These are phyloP conservation scores for Harrya chromipes DNA, from an alignment of 768 basidiomycete species.

Conservation along the genomic window DNA sequence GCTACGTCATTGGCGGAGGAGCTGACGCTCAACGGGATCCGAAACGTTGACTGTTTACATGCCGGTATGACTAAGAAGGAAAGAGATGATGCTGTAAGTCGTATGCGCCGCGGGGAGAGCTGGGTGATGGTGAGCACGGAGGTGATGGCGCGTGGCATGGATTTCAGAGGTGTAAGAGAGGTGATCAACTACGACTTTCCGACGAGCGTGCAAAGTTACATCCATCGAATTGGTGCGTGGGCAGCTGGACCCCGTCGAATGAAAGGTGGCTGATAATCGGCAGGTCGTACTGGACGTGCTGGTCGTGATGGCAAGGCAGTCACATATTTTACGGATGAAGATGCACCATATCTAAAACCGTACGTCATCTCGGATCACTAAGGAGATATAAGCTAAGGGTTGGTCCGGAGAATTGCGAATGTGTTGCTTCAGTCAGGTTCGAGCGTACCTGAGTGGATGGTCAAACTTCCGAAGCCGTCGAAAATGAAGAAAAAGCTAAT, in stretches of 20 bases:
- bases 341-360: constrained; percentile 90
- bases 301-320: constrained; percentile 90
- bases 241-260: background rate
- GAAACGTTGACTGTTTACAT: constrained; percentile 87
- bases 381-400: constrained; percentile 7
- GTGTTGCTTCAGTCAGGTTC: constrained; percentile 93
- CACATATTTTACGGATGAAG: constrained; percentile 94
- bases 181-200: constrained; percentile 99
- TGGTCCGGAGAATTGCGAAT: constrained; percentile 74
- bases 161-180: constrained; percentile 90
- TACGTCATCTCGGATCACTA: constrained; percentile 34
- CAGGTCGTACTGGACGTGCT: constrained; percentile 92
- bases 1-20: constrained; percentile 78
- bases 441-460: constrained; percentile 89
- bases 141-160: constrained; percentile 97
- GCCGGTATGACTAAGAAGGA: constrained; percentile 86
- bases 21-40: constrained; percentile 71
- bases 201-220: constrained; percentile 90
- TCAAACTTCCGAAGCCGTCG: constrained; percentile 90
- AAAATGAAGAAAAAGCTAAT: constrained; percentile 84
- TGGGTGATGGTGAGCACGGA: constrained; percentile 98
- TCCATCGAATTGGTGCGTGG: constrained; percentile 84
- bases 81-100: constrained; percentile 77
- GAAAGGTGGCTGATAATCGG: constrained; percentile 5
- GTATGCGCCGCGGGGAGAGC: constrained; percentile 86